A percentile compares a stretch with the other conserved stretches of the same genome.
Conservation (phyloP, 495 filamentous ascomycete species). For the Symbiotaphrina buchneri region DNA sequence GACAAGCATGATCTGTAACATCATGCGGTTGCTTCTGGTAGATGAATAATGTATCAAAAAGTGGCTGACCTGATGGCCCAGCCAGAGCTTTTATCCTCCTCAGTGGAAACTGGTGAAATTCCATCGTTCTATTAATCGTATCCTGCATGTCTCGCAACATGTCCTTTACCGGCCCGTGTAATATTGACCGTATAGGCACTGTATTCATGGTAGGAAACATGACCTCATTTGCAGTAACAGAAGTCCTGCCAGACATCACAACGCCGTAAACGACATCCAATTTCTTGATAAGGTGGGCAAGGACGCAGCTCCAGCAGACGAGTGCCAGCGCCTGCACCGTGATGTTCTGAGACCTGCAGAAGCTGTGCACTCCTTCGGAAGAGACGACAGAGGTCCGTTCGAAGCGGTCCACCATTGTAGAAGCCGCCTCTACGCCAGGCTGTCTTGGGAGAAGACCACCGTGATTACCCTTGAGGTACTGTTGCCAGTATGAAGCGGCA, state of each 20-base stretch:
- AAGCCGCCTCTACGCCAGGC: constrained; percentile 11
- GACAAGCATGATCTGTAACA: constrained; percentile 3
- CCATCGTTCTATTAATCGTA: constrained; percentile 21
- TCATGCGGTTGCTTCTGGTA: constrained; percentile 23
- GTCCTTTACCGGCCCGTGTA: constrained; percentile 34
- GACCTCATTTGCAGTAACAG: constrained; percentile 28
- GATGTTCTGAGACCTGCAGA: constrained; percentile 32
- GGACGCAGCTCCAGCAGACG: constrained; percentile 37
- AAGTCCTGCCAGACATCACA: constrained; percentile 46
- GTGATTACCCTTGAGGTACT: constrained; percentile 28
- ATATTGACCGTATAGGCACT: constrained; percentile 33
- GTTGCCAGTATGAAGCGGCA: constrained; percentile 33
- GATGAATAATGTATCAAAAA: constrained; percentile 55
- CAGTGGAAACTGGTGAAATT: constrained; percentile 44
- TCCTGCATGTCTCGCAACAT: constrained; percentile 43
- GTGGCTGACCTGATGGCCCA: constrained; percentile 9
- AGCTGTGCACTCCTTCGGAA: constrained; percentile 14
- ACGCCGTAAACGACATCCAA: constrained; percentile 50
- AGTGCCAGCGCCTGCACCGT: constrained; percentile 44
- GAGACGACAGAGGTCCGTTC: constrained; percentile 21
- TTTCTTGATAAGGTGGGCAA: constrained; percentile 26
- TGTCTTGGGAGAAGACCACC: no score
- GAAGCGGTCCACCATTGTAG: constrained; percentile 13
- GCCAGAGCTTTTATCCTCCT: constrained; percentile 30
- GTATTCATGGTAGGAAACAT: constrained; percentile 69